Evolutionary conservation across 1,284 basidiomycete species (phyloP).

Genomic region (Pyrrhoderma lamaoense): DNA sequence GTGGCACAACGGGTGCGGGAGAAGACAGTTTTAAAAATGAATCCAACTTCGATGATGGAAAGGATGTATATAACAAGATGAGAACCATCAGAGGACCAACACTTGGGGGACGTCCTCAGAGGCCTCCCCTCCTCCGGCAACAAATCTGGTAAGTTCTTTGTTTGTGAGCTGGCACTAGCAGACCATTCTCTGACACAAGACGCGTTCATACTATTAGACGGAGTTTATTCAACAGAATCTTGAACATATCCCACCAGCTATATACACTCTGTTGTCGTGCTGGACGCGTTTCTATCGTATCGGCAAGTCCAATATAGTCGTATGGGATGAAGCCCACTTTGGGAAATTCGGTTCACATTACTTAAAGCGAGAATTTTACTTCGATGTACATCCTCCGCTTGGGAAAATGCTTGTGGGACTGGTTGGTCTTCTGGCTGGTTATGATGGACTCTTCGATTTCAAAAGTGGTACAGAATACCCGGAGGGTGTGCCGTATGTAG

Average conservation of each 20-base stretch:
- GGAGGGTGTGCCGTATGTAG: slow-evolving; percentile 79
- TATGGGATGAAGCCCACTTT: slow-evolving; percentile 99
- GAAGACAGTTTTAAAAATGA: slow-evolving; percentile 27
- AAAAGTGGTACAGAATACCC: slow-evolving; percentile 89
- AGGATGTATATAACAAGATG: slow-evolving; percentile 66
- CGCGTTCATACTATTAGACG: slow-evolving; percentile 35
- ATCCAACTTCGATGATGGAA: slow-evolving; percentile 58
- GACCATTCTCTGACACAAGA: slow-evolving; percentile 9
- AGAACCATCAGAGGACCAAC: slow-evolving; percentile 41
- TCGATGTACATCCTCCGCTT: slow-evolving; percentile 95
- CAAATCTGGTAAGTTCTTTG: slow-evolving; percentile 52
- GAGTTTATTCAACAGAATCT: slow-evolving; percentile 80
- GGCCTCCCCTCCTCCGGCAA: slow-evolving; percentile 59
- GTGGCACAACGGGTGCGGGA: slow-evolving; percentile 22
- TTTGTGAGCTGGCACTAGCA: slow-evolving; percentile 13
- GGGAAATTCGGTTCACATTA: slow-evolving; percentile 97
- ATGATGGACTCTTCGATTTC: slow-evolving; percentile 90
- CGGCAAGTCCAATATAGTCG: slow-evolving; percentile 79
- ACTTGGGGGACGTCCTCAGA: slow-evolving; percentile 54
- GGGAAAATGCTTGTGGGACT: slow-evolving; percentile 99
- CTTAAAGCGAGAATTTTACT: slow-evolving; percentile 93
- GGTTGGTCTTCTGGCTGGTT: slow-evolving; percentile 85
- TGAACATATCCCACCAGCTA: slow-evolving; percentile 72
- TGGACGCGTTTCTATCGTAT: slow-evolving; percentile 94
- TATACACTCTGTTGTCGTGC: slow-evolving; percentile 91